These are phyloP conservation scores for Trichopus zeylanicus DNA, from an alignment of 116 monocot genomes.

Conservation along the genomic window DNA sequence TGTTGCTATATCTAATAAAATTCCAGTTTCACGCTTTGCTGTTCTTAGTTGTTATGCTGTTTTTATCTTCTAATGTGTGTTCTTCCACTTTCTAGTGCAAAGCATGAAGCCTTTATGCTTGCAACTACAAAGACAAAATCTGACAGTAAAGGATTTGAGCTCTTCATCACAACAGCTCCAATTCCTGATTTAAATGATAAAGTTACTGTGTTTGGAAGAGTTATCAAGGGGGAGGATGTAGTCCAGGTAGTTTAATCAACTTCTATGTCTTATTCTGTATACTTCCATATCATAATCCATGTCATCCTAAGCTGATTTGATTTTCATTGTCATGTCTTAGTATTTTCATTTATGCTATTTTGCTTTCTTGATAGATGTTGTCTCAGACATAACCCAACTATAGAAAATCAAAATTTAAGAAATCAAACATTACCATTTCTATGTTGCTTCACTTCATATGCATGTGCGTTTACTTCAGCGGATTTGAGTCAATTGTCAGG, in stretches of 20 bases:
- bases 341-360: no score
- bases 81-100: slow-evolving; percentile 47
- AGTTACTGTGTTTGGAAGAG: slow-evolving; percentile 78
- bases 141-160: slow-evolving; percentile 67
- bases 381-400: no score
- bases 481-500: no score
- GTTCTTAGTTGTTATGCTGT: not conserved
- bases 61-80: slow-evolving; percentile 2
- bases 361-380: no score
- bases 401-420: no score
- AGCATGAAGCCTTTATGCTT: slow-evolving; percentile 95
- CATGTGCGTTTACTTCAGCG: no score
- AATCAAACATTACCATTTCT: no score
- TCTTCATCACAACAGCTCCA: slow-evolving; percentile 94
- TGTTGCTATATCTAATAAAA: not conserved
- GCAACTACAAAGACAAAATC: slow-evolving; percentile 63
- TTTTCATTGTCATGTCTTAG: not conserved
- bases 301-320: not conserved
- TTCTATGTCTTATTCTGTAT: not conserved
- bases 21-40: not conserved
- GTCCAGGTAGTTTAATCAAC: slow-evolving; percentile 61
- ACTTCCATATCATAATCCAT: not conserved
- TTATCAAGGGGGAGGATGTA: slow-evolving; percentile 84
- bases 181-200: slow-evolving; percentile 87
- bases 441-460: no score